Evolutionary conservation across 768 basidiomycete species (phyloP), one percentile per base, ranked within the genome.

Genomic region (Pleurotus platypus): DNA sequence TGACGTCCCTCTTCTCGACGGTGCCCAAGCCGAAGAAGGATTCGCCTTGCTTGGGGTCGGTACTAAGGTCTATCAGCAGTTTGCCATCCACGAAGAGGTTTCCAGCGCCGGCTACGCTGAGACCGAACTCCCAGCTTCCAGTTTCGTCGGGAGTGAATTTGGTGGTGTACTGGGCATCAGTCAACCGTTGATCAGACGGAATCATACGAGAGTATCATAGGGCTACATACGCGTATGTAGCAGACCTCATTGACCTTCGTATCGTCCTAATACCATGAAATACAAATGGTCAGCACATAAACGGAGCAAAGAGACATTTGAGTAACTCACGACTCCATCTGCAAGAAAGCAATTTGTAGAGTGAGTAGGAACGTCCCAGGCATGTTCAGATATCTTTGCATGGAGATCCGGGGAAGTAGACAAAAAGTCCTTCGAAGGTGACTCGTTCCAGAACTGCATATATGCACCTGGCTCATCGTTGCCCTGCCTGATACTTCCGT

Each of bases 31-130:
- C 76, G 59, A 80, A 78, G 64, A 78, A 79, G 4, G 69, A 61
- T 16, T 72, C 70, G 38, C 75, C 77, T 22, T 60, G 69, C 8
- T 62, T 57, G 5, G 75, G 73, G 47, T 72, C 63, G 38, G 70
- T 74, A 64, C 75, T 76, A 40, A 79, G 69, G 59, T 82, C 79
- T 45, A 82, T 72, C 54, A 77, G 57, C 13, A 79, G 69, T 39
- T 77, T 70, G 18, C 72, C 67, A 59, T 84, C 75, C 49, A 87
- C 58, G 70, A 78, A 86, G 18, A 87, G 68, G 61, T 77, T 80
- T 20, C 75, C 79, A 5, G 63, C 55, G 18, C 79, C 79, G 13
- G 77, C 74, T 47, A 77, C 60, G 61, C 67, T 76, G 54, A 80
- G 63, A 2, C 77, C 78, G 48, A 86, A 67, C 55, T 81, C 77